Evolutionary conservation across 2,329 filamentous ascomycete species (phyloP), one percentile per base, ranked within the genome.

Genomic region (Ophiostoma sp.): DNA sequence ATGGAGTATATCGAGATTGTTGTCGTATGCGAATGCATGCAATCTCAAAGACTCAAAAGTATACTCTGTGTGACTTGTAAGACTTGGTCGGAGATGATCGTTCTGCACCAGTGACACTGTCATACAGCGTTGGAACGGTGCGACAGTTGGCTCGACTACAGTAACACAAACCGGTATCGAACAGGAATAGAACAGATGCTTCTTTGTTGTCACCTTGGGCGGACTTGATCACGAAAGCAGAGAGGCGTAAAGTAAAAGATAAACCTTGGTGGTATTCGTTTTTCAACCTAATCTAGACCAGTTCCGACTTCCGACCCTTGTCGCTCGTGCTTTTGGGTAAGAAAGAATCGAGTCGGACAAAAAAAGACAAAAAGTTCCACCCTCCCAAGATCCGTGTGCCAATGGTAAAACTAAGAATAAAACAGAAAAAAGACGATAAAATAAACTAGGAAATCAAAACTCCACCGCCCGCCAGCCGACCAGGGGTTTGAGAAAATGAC

Each of bases 271-370:
- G 52, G 52, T 58, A 58, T 58, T 58, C 52, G 16, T 63, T 63
- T 63, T 44, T 63, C 1, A 62, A 41, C 40, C 60, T 63, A 27
- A 42, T 18, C 40, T 44, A 63, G 38, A 40, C 60, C 36, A 40
- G 36, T 36, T 42, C 12, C 49, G 49, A 52, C 45, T 14, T 27
- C 16, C 38, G n/a, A 40, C 58, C 38, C 38, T 40, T 62, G 49
- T 55, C n/a, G 18, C 49, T 55, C 18, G 49, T 9, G 52, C 14
- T n/a, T 42, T 16, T 60, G 55, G 6, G 27, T 60, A 55, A 62
- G 41, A 62, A 40, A 62, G 38, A 62, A 41, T 16, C 4, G 8
- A 60, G 55, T 40, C 58, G n/a, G 60, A 63, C 60, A 63, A 63
- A 63, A 63, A 63, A 7, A 63, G 3, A 12, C 5, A n/a, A 41